Conservation (phyloP, 192 early-diverging fungal species). For the Coemansia umbellata region DNA sequence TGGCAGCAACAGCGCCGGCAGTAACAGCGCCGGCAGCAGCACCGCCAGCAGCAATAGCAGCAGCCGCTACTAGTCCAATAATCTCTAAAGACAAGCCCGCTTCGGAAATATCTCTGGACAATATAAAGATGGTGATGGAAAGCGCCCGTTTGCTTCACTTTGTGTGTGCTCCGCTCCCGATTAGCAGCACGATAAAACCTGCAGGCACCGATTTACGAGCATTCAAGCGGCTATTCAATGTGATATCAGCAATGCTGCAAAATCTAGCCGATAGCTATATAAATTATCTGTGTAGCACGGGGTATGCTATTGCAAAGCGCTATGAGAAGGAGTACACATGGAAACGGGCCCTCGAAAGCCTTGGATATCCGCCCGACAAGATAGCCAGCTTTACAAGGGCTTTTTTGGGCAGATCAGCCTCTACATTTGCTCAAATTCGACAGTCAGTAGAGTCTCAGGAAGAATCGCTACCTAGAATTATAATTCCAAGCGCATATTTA, state of each 20-base stretch:
- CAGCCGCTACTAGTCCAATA: neutral
- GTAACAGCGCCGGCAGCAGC: neutral
- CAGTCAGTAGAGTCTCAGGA: neutral
- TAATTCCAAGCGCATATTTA: slow-evolving; percentile 38
- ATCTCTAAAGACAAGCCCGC: neutral
- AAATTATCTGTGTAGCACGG: slow-evolving; percentile 47
- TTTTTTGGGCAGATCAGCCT: slow-evolving; percentile 11
- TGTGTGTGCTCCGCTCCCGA: slow-evolving; percentile 46
- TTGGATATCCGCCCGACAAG: slow-evolving; percentile 31
- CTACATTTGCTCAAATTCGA: neutral
- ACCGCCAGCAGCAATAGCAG: neutral
- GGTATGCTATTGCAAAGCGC: slow-evolving; percentile 37
- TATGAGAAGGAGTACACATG: slow-evolving; percentile 31
- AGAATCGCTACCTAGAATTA: slow-evolving; percentile 27
- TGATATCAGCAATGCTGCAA: slow-evolving; percentile 47
- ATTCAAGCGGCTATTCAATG: slow-evolving; percentile 32
- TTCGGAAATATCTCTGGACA: slow-evolving; percentile 32
- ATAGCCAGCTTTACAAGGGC: slow-evolving; percentile 17
- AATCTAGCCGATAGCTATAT: slow-evolving; percentile 49
- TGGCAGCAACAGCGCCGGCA: too few relatives aligned
- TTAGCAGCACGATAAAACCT: slow-evolving; percentile 32
- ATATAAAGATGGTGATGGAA: slow-evolving; percentile 43
- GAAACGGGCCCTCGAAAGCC: slow-evolving; percentile 27
- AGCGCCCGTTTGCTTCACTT: slow-evolving; percentile 46
- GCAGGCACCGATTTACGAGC: slow-evolving; percentile 23